These are phyloP conservation scores for Phytophthora pseudosyringae DNA, from an alignment of 352 stramenopile species.

Conservation along the genomic window DNA sequence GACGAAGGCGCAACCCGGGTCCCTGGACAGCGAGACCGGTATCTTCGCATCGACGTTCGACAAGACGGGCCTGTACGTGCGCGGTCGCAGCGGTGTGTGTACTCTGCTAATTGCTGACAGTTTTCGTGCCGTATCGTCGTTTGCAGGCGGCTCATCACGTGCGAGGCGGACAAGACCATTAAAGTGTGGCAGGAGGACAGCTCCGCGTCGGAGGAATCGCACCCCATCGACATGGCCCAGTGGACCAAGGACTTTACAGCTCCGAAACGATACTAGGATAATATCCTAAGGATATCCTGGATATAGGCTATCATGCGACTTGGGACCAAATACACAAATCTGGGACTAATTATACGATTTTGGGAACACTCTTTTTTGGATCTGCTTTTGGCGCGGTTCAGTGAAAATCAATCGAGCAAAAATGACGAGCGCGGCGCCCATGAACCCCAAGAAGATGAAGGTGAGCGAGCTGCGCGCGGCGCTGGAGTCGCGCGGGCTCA, in stretches of 20 bases:
- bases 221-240: slow-evolving; percentile 98
- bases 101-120: slow-evolving; percentile 4
- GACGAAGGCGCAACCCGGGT: slow-evolving; percentile 96
- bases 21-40: slow-evolving; percentile 97
- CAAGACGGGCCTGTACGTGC: slow-evolving; percentile 92
- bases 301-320: too few relatives aligned
- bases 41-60: slow-evolving; percentile 98
- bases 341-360: background rate
- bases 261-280: slow-evolving; percentile 74
- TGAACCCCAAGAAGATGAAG: slow-evolving; percentile 93
- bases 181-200: slow-evolving; percentile 99
- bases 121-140: slow-evolving; percentile 47
- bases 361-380: background rate
- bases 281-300: too few relatives aligned
- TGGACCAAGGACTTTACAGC: slow-evolving; percentile 96
- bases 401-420: slow-evolving; percentile 21
- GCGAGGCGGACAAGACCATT: slow-evolving; percentile 99
- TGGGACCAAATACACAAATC: background rate
- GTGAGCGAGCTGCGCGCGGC: slow-evolving; percentile 88
- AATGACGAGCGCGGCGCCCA: slow-evolving; percentile 60
- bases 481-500: slow-evolving; percentile 81
- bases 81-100: background rate
- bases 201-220: slow-evolving; percentile 93
- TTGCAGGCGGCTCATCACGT: slow-evolving; percentile 97
- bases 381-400: slow-evolving; percentile 13